Conservation (phyloP, 1,284 basidiomycete genomes). For the Bjerkandera adusta region DNA sequence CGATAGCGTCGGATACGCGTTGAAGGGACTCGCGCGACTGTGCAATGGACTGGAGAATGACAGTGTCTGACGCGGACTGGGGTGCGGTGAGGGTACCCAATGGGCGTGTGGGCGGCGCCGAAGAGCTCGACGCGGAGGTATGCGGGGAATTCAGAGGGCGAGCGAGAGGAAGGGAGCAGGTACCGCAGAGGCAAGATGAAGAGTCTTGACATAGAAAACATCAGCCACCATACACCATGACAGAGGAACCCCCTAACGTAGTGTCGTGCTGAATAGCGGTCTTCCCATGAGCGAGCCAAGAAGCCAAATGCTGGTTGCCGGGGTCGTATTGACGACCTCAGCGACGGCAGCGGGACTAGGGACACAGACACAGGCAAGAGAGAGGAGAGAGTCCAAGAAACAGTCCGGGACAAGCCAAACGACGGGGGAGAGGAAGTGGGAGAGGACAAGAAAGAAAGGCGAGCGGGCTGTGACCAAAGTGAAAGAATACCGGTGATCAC, state of each 20-base stretch:
- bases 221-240: slow-evolving; percentile 5
- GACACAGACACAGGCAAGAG: neutral
- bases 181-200: slow-evolving; percentile 7
- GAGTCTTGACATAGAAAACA: slow-evolving; percentile 13
- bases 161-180: neutral
- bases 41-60: slow-evolving; percentile 11
- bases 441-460: neutral
- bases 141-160: neutral
- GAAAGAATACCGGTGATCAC: neutral
- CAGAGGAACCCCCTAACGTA: slow-evolving; percentile 15
- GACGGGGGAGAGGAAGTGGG: neutral
- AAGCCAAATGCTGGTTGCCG: slow-evolving; percentile 1
- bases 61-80: neutral
- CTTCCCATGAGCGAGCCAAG: slow-evolving; percentile 17
- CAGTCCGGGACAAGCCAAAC: neutral
- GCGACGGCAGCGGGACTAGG: neutral
- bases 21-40: slow-evolving; percentile 17
- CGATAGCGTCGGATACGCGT: slow-evolving; percentile 15
- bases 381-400: neutral
- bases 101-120: too few species aligned
- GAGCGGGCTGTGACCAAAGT: neutral
- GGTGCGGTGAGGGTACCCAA: too few species aligned
- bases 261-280: slow-evolving; percentile 15
- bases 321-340: slow-evolving; percentile 2
- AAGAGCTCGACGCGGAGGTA: too few species aligned